Evolutionary conservation across 2,329 filamentous ascomycete species (phyloP), one percentile per base, ranked within the genome.

Genomic region (Emergomyces orientalis): DNA sequence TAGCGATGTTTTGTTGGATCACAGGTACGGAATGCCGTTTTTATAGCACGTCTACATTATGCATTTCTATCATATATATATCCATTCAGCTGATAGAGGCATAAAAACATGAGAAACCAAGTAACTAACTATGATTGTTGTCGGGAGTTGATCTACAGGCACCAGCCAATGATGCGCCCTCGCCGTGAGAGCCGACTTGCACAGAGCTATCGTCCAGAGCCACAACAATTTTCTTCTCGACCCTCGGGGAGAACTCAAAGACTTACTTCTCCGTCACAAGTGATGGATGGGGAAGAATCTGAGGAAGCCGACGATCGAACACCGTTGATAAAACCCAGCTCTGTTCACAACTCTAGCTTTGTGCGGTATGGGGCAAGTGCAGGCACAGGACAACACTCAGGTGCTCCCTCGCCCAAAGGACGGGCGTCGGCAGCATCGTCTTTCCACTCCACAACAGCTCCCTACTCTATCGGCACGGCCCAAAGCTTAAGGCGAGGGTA

Each of bases 1-100:
- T 68, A 97, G 91, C 74, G 88, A 96, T 72, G 87, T 85, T 8
- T 78, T 97, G 68, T 79, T 97, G 22, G 93, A 97, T 75, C 93
- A 97, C 75, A 85, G 91, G 86, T 89, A 77, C 11, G 54, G 11
- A 56, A 37, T 34, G 34, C 4, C 54, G 34, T 56, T 11, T 19
- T 39, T 41, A 17, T 25, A 34, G 9, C 19, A 34, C 19, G 11
- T 30, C 32, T 55, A n/a, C 52, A 37, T 2, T 14, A 17, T 55
- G 9, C 4, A 17, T 6, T 11, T 56, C 19, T 41, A 25, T 4
- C 17, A 39, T 25, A 22, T 41, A 41, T 22, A 34, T n/a, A 9
- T 30, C 27, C 27, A 55, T 11, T 55, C 30, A 30, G 19, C 37
- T 32, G 8, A 34, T 22, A 56, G 32, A 22, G 34, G 17, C 32